Percentiles rank a stretch among this genome's conserved stretches.
Conservation (phyloP, 257 asterid genomes). For the Primulina eburnea region DNA sequence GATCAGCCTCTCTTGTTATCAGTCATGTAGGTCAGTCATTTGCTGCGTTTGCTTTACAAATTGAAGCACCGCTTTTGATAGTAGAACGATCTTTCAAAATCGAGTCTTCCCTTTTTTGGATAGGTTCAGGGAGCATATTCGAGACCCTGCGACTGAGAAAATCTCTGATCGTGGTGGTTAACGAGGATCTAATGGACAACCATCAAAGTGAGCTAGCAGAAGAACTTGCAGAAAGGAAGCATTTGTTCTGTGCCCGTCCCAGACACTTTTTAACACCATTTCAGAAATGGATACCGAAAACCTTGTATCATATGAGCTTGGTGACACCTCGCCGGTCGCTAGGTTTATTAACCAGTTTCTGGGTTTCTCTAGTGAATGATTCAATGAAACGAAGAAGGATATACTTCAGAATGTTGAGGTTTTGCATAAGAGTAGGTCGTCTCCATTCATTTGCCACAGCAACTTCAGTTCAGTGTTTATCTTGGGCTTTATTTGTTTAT, state of each 20-base stretch:
- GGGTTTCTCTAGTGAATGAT: background rate
- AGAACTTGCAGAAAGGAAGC: slow-evolving; percentile 70
- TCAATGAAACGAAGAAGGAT: background rate
- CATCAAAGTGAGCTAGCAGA: slow-evolving; percentile 96
- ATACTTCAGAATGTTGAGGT: background rate
- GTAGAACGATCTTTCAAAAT: background rate
- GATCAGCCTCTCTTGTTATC: slow-evolving; percentile 83
- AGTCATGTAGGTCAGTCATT: slow-evolving; percentile 72
- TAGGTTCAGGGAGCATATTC: slow-evolving; percentile 99
- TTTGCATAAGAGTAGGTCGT: background rate
- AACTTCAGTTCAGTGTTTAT: background rate
- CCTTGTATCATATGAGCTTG: background rate
- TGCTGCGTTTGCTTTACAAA: background rate
- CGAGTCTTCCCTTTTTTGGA: slow-evolving; percentile 13
- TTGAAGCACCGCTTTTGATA: background rate
- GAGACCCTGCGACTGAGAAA: slow-evolving; percentile 67
- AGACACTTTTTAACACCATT: background rate
- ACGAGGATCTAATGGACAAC: slow-evolving; percentile 96
- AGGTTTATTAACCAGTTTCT: background rate
- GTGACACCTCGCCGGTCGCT: background rate
- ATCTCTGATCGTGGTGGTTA: slow-evolving; percentile 82
- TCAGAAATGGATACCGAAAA: background rate
- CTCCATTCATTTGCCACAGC: background rate
- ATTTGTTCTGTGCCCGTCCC: background rate
- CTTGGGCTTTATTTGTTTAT: background rate